Base-by-base conservation (phyloP, 805 yeast species). In the Alloascoidea hylecoeti region DNA sequence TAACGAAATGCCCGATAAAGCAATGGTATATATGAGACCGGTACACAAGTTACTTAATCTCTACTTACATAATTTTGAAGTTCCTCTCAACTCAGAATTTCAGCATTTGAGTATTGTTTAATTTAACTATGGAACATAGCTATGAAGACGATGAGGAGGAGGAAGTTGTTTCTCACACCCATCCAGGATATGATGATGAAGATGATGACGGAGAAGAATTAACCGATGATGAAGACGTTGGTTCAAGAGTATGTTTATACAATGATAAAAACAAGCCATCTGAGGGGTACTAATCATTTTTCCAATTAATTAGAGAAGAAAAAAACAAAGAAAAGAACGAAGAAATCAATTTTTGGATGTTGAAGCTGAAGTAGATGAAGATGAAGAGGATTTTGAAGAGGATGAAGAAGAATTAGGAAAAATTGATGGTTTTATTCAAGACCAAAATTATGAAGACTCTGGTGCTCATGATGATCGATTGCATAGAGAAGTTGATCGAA, bases 301-400 rank as follows among this genome's bases (percentile, higher is more conserved):
- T 18, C 5, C 15, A 15, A 5, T 16, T 15, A n/a, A n/a, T 14
- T 18, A 41, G 46, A 41, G 46, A 23, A 46, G 54, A 6, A 55
- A 58, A 38, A 49, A 47, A 55, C 64, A 50, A 46, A 61, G 53
- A 57, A 63, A 56, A 55, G 68, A 54, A 55, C 60, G 50, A 36
- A 67, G 82, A 42, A 89, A 89, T 57, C 88, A 81, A 66, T 92
- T 86, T 58, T 69, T 92, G 60, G 98, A 92, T 82, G 94, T 92
- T 39, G 97, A 92, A 66, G 98, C 96, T 42, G 97, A 89, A 57
- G 98, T 92, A 41, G 95, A 89, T 57, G 97, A 89, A 43, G 97
- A 92, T 47, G 97, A 92, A 39, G 97, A 89, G 46, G 94, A 81
- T 34, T 75, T 77, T 18, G 89, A 85, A 44, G 97, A 88, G 43